Evolutionary conservation across 768 basidiomycete species (phyloP), one percentile per base, ranked within the genome.

Genomic region (Leccinum incarnatum): DNA sequence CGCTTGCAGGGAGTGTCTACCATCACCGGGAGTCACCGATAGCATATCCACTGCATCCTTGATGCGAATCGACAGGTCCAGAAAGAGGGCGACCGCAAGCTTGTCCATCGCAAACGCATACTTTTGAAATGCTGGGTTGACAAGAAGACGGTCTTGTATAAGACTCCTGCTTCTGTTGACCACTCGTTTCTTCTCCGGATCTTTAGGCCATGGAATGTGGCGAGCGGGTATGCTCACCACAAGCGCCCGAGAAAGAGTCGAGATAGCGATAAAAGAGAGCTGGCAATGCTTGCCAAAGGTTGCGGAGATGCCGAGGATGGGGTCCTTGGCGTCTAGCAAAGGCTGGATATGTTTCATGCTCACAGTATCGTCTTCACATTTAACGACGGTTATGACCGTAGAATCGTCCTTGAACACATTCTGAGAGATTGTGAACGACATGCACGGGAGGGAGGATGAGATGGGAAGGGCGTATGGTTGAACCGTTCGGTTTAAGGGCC

Each of bases 71-170:
- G 65, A 70, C 8, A 75, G 49, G 56, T 84, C 83, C 8, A 67
- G 48, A 62, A 70, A 73, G 15, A 85, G 61, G 2, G 79, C 69
- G 3, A 74, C 59, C 0, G 76, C 72, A 1, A 84, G 63, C 40
- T 70, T 72, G 60, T 83, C 83, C 81, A 82, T 80, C 32, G 69
- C 66, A 51, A 84, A 80, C 0, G 77, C 75, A 51, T 73, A 68
- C 58, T 79, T 82, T 15, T 55, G 62, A 27, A 69, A 55, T 2
- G 59, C 34, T 0, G 65, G 19, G 30, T 74, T 57, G 48, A 70
- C 64, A 4, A 83, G 61, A 46, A 83, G 68, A 7, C 49, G 48
- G 9, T 71, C 63, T 49, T 71, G 58, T 7, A 83, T 62, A 4
- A 74, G 58, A 4, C 51, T 47, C 15, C 69, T 69, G 27, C 57